Evolutionary conservation across 2,329 filamentous ascomycete genomes (phyloP).

Genomic region (Cytospora leucostoma): DNA sequence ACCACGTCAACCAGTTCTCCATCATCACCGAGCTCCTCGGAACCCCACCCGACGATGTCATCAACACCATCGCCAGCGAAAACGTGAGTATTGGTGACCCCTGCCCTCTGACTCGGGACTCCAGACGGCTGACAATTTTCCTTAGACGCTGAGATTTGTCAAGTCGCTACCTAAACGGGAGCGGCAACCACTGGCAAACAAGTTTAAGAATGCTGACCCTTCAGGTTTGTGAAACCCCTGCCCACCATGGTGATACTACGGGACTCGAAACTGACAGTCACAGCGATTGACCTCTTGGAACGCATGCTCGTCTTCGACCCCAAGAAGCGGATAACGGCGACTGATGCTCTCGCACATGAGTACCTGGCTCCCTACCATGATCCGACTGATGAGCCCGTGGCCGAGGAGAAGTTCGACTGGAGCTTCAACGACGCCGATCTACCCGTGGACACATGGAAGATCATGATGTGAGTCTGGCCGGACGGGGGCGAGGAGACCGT

Average conservation of each 20-base stretch:
- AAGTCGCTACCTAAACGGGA: conserved; percentile 96
- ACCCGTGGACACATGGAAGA: conserved; percentile 99
- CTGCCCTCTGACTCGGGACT: not conserved
- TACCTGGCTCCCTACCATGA: conserved; percentile 98
- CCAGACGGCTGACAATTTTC: conserved; percentile 27
- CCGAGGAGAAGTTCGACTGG: conserved; percentile 99
- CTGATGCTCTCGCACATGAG: conserved; percentile 82
- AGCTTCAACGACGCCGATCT: conserved; percentile 98
- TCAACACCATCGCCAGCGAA: conserved; percentile 97
- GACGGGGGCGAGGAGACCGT: not conserved
- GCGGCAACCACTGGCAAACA: conserved; percentile 79
- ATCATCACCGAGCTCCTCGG: conserved; percentile 98
- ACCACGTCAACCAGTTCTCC: conserved; percentile 99
- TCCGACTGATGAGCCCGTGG: conserved; percentile 90
- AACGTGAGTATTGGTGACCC: conserved; percentile 63
- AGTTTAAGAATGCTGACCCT: conserved; percentile 94
- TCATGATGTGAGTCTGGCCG: conserved; percentile 85
- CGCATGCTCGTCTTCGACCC: conserved; percentile 98
- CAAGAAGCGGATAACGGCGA: conserved; percentile 89
- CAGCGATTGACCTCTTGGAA: conserved; percentile 91
- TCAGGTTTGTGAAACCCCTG: conserved; percentile 57
- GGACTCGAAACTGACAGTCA: conserved; percentile 23
- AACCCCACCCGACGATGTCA: conserved; percentile 96
- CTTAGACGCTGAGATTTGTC: conserved; percentile 91
- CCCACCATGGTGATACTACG: not conserved